Base-by-base conservation (phyloP, 1,284 basidiomycete species). In the Fomitopsis pinicola region DNA sequence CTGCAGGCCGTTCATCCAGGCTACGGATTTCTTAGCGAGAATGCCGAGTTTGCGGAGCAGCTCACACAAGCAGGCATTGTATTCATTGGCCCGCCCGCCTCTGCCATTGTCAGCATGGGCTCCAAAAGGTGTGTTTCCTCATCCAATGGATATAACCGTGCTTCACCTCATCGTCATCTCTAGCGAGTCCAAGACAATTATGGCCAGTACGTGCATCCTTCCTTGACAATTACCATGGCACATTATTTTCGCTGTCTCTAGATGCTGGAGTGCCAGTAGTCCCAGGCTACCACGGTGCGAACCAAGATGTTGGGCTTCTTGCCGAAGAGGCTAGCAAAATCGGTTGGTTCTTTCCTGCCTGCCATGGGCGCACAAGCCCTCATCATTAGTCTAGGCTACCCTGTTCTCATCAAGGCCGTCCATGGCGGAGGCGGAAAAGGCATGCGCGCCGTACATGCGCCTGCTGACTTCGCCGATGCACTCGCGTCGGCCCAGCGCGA, bases 361-460 rank as follows among this genome's bases (percentile, higher is more conserved):
- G 30, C 15, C 15, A 15, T 5, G n/a, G n/a, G 14, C 33, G n/a
- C 26, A 35, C 15, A 4, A 2, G 3, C 22, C 14, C 58, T 42
- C 28, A 14, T 36, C 12, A 28, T 5, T 15, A 3, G 8, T 28
- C 35, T 14, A 88, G 87, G 87, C 17, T 98, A 96, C 77, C 97
- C 96, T 12, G 92, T 95, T 28, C 81, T 96, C 63, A 97, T 97
- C 78, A 97, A 97, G 74, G 95, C 96, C 30, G 92, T 96, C 52
- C 94, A 97, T 75, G 97, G 97, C 33, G 97, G 96, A 58, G 96
- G 97, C 61, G 96, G 97, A 17, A 95, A 97, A 72, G 97, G 97
- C 64, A 98, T 98, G 97, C 90, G 95, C 63, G 89, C 89, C 30
- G 96, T 97, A 33, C 81, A 82, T 30, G 78, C 82, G 0, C 74